Conservation (phyloP, 306 rosid genomes). For the Cicer chorassanicum region DNA sequence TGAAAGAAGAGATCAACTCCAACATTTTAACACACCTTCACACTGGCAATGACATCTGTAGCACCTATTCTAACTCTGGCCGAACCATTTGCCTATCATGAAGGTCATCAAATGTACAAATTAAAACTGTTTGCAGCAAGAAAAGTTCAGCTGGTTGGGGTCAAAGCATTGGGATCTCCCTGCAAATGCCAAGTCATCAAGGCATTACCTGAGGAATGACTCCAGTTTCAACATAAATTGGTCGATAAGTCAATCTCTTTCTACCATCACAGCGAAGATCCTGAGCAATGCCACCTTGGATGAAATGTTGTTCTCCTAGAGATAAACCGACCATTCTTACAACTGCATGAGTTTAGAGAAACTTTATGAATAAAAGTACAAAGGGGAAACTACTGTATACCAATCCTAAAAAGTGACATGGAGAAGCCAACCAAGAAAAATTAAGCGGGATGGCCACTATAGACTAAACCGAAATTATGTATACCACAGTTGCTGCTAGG, state of each 20-base stretch:
- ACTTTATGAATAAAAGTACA: slow-evolving; percentile 4
- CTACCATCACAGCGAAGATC: slow-evolving; percentile 93
- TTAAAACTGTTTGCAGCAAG: slow-evolving; percentile 2
- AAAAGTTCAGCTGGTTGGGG: neutral
- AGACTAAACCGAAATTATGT: neutral
- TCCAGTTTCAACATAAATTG: slow-evolving; percentile 76
- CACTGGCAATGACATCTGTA: slow-evolving; percentile 84
- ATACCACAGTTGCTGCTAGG: neutral
- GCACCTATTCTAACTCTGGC: slow-evolving; percentile 82
- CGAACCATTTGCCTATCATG: slow-evolving; percentile 80
- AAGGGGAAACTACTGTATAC: neutral
- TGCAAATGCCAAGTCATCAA: slow-evolving; percentile 22
- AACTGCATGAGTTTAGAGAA: slow-evolving; percentile 10
- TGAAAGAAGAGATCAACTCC: slow-evolving; percentile 11
- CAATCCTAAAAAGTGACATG: neutral
- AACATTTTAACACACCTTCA: slow-evolving; percentile 67
- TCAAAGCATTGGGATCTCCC: neutral
- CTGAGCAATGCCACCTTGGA: slow-evolving; percentile 83
- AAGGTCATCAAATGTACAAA: slow-evolving; percentile 37
- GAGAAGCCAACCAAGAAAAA: neutral
- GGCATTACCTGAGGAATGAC: slow-evolving; percentile 73
- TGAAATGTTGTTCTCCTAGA: slow-evolving; percentile 68
- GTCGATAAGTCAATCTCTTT: slow-evolving; percentile 70
- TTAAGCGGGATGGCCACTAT: neutral
- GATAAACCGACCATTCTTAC: slow-evolving; percentile 76